Percentiles rank a stretch among this genome's conserved stretches.
Evolutionary conservation across 495 filamentous ascomycete species (phyloP).

Genomic region (Penicillium longicatenatum): DNA sequence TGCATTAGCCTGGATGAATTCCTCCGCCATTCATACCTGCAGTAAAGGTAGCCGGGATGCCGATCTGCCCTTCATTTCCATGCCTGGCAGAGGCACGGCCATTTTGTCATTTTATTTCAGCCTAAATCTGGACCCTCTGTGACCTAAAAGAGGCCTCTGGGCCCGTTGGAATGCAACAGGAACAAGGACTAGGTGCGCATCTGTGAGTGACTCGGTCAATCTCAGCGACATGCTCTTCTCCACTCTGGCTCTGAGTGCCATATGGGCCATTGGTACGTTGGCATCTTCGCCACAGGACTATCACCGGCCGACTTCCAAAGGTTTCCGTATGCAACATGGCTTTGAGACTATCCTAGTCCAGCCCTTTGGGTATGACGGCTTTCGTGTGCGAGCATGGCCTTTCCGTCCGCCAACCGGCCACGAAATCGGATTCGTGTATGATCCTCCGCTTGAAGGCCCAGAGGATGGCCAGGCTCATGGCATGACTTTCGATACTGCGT

Average conservation of each 20-base stretch:
- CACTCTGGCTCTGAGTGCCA: slow-evolving; percentile 1
- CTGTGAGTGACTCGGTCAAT: background rate
- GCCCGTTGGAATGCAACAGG: background rate
- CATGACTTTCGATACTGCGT: slow-evolving; percentile 24
- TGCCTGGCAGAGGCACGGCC: background rate
- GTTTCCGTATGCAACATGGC: slow-evolving; percentile 32
- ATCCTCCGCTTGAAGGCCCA: slow-evolving; percentile 33
- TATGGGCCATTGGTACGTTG: background rate
- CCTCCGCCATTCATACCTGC: background rate
- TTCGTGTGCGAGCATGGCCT: slow-evolving; percentile 33
- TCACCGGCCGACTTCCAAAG: slow-evolving; percentile 24
- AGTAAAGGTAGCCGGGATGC: background rate
- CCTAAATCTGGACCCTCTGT: background rate
- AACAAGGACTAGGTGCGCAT: background rate
- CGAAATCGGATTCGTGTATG: slow-evolving; percentile 32
- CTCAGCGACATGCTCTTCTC: slow-evolving; percentile 11
- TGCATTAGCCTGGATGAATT: background rate
- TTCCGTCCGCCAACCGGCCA: slow-evolving; percentile 29
- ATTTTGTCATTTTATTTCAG: background rate
- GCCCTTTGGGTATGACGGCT: slow-evolving; percentile 35
- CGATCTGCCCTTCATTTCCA: background rate
- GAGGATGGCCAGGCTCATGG: slow-evolving; percentile 27
- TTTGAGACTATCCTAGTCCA: slow-evolving; percentile 34
- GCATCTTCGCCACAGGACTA: slow-evolving; percentile 15
- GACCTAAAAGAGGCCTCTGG: background rate